These are phyloP conservation scores for Aspergillus melleus DNA, from an alignment of 2,329 filamentous ascomycete species.

Conservation along the genomic window DNA sequence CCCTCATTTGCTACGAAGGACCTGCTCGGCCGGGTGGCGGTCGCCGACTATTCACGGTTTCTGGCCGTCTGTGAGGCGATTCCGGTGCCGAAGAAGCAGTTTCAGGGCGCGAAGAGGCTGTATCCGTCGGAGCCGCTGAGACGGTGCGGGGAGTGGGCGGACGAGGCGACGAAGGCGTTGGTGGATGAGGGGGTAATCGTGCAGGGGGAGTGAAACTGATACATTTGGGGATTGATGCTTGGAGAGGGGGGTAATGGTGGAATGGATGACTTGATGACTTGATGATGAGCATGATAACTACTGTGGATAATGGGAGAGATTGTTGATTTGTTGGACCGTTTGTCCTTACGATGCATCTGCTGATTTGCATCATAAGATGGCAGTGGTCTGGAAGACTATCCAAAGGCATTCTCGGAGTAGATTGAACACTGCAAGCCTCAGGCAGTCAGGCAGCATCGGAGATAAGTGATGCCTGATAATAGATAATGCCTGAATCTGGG, in stretches of 20 bases:
- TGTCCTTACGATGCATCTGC: too few relatives aligned
- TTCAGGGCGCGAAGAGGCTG: conserved; percentile 26
- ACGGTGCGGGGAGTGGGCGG: conserved; percentile 34
- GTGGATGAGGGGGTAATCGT: conserved; percentile 1
- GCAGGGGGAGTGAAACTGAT: background rate
- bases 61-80: conserved; percentile 21
- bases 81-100: conserved; percentile 32
- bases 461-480: background rate
- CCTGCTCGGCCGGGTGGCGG: background rate
- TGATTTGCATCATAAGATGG: too few relatives aligned
- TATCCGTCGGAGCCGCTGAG: conserved; percentile 24
- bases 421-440: too few relatives aligned
- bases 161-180: conserved; percentile 21
- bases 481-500: background rate
- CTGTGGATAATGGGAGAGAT: background rate
- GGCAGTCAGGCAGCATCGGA: too few relatives aligned
- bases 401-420: too few relatives aligned
- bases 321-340: too few relatives aligned
- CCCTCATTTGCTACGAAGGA: background rate
- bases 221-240: too few relatives aligned
- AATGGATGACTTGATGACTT: background rate
- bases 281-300: background rate
- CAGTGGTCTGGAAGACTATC: too few relatives aligned
- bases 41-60: conserved; percentile 13
- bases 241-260: background rate